Conservation (phyloP, 495 filamentous ascomycete genomes). For the Penicillium roqueforti region DNA sequence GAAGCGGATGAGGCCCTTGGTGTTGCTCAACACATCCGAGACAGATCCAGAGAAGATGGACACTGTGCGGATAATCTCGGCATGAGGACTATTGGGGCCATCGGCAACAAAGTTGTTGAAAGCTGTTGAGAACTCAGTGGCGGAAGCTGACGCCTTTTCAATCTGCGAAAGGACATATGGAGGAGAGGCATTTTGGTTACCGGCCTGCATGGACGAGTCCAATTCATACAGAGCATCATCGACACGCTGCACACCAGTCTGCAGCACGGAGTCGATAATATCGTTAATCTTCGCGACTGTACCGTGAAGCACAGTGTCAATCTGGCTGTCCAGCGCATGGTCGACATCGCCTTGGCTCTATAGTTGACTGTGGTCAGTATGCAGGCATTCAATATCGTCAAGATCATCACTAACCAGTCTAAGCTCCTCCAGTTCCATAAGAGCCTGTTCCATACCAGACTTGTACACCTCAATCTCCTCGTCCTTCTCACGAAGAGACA, state of each 20-base stretch:
- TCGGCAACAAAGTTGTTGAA: conserved; percentile 98
- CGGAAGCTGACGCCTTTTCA: conserved; percentile 90
- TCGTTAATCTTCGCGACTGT: conserved; percentile 92
- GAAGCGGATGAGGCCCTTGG: conserved; percentile 90
- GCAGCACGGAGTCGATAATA: conserved; percentile 94
- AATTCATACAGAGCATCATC: conserved; percentile 97
- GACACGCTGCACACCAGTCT: conserved; percentile 88
- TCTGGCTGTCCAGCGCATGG: conserved; percentile 78
- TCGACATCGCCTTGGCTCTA: conserved; percentile 70
- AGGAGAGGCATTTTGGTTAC: conserved; percentile 97
- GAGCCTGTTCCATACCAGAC: conserved; percentile 91
- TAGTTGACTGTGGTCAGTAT: neutral
- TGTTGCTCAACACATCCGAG: conserved; percentile 91
- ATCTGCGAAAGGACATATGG: conserved; percentile 93
- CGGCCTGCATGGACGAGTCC: conserved; percentile 95
- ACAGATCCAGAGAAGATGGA: conserved; percentile 86
- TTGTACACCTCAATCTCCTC: conserved; percentile 97
- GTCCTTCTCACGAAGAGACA: conserved; percentile 83
- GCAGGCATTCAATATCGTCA: no score
- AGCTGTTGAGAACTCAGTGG: conserved; percentile 92
- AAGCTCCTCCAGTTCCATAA: conserved; percentile 86
- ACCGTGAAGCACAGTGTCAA: conserved; percentile 79
- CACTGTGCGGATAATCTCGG: conserved; percentile 88
- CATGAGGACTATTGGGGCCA: conserved; percentile 86
- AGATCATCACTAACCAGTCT: conserved; percentile 40